Evolutionary conservation across 768 basidiomycete genomes (phyloP).

Genomic region (Leucocoprinus leucothites): DNA sequence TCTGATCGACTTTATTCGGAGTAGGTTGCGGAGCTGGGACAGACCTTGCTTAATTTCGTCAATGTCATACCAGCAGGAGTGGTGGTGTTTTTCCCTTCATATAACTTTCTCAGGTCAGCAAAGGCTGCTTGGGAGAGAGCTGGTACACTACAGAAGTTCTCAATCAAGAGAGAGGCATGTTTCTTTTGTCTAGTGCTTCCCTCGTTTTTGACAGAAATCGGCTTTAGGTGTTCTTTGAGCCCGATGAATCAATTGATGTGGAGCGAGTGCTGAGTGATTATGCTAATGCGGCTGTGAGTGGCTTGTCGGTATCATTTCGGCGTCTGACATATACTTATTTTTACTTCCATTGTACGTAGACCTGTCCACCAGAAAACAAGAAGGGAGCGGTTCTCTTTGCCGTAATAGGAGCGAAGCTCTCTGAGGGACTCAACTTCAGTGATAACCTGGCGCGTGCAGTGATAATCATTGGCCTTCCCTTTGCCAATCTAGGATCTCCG

Average conservation of each 20-base stretch:
- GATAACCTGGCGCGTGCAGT: constrained; percentile 85
- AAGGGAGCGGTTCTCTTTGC: constrained; percentile 85
- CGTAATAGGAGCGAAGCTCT: constrained; percentile 96
- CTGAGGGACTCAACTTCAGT: constrained; percentile 81
- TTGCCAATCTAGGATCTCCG: constrained; percentile 86
- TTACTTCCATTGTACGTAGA: constrained; percentile 9
- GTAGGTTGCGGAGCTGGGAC: constrained; percentile 81
- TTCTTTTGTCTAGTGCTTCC: neutral
- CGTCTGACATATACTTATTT: neutral
- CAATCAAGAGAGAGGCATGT: constrained; percentile 70
- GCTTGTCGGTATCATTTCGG: neutral
- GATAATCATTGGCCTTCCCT: constrained; percentile 87
- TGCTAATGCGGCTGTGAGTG: constrained; percentile 41
- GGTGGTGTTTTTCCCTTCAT: constrained; percentile 94
- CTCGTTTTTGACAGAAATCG: neutral
- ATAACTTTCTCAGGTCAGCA: constrained; percentile 71
- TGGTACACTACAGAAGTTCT: constrained; percentile 60
- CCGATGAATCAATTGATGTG: constrained; percentile 66
- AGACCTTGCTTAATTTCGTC: constrained; percentile 76
- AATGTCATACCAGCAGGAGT: constrained; percentile 82
- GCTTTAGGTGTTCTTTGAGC: constrained; percentile 83
- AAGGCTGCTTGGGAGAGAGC: constrained; percentile 63
- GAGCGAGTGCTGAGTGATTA: constrained; percentile 77
- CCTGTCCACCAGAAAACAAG: constrained; percentile 21
- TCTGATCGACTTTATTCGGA: constrained; percentile 2